Percentiles rank a stretch among this genome's conserved stretches.
These are phyloP conservation scores for Saccharomyces hybrid DNA, from an alignment of 1,139 yeast genomes.

Conservation along the genomic window DNA sequence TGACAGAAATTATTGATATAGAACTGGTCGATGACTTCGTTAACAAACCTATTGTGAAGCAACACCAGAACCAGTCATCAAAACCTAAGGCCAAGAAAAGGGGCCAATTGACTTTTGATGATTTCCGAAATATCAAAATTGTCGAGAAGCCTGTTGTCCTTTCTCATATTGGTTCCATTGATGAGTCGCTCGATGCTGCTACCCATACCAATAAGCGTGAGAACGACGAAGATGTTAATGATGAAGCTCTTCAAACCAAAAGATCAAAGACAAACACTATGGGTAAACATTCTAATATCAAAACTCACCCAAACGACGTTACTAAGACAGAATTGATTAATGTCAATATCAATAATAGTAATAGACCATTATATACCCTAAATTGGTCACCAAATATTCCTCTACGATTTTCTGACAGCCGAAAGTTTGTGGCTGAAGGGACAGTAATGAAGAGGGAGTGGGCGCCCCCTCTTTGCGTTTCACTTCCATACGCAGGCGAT, in stretches of 20 bases:
- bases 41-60: background rate
- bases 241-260: background rate
- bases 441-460: background rate
- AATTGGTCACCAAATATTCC: conserved; percentile 20
- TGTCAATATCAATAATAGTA: background rate
- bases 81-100: conserved; percentile 1
- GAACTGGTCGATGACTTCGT: background rate
- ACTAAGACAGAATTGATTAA: background rate
- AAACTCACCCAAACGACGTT: background rate
- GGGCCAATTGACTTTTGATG: conserved; percentile 20
- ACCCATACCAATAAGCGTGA: background rate
- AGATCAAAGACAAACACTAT: background rate
- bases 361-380: conserved; percentile 9
- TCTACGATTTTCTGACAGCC: conserved; percentile 16
- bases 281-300: background rate
- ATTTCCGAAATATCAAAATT: conserved; percentile 17
- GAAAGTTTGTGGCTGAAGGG: conserved; percentile 9
- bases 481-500: conserved; percentile 41
- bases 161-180: background rate
- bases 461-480: conserved; percentile 8
- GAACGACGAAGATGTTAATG: background rate
- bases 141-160: conserved; percentile 3
- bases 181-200: background rate
- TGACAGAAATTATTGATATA: background rate
- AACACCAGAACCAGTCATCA: background rate